These are phyloP conservation scores for Taphrina wiesneri DNA, from an alignment of 1,139 yeast species.

Conservation along the genomic window DNA sequence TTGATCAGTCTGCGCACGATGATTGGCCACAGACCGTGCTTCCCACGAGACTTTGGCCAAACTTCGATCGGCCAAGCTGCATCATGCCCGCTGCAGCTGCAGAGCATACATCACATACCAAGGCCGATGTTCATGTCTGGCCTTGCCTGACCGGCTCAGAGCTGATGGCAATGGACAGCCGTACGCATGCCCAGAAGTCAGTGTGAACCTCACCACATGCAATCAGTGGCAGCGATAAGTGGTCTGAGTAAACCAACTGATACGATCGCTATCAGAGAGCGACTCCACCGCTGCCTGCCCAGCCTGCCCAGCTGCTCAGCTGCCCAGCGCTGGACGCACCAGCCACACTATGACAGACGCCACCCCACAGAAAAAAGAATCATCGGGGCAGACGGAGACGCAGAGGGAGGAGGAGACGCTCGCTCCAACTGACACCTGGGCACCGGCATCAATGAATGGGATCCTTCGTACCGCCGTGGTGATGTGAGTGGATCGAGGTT, in stretches of 20 bases:
- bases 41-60: not conserved
- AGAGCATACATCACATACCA: not conserved
- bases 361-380: not conserved
- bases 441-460: not conserved
- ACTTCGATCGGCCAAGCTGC: not conserved
- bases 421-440: not conserved
- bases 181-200: no score
- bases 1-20: not conserved
- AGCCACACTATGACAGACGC: not conserved
- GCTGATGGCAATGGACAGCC: no score
- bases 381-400: not conserved
- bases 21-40: not conserved
- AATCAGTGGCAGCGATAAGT: no score
- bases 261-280: not conserved
- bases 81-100: not conserved
- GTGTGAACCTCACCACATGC: no score
- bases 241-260: not conserved
- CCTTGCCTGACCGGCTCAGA: no score
- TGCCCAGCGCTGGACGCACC: not conserved
- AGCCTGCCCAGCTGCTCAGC: not conserved
- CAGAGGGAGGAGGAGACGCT: slow-evolving; percentile 1
- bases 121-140: not conserved
- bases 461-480: not conserved
- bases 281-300: not conserved
- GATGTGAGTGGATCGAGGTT: not conserved